These are phyloP conservation scores for Hypoxylon sp. DNA, from an alignment of 2,329 filamentous ascomycete genomes.

Conservation along the genomic window DNA sequence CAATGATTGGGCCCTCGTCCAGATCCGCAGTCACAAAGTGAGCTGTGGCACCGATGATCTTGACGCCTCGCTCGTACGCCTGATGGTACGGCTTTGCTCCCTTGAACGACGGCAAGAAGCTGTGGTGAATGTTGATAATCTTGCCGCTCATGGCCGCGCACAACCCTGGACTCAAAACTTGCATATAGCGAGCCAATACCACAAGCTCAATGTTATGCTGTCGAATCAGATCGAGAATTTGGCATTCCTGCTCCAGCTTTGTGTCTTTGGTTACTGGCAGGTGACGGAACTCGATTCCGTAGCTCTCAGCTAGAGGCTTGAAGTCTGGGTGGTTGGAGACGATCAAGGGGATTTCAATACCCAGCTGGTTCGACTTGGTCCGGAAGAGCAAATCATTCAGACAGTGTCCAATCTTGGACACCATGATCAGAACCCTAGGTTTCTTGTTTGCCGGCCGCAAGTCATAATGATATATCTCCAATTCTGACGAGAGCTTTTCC, in stretches of 20 bases:
- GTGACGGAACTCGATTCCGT: slow-evolving; percentile 82
- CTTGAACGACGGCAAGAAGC: slow-evolving; percentile 87
- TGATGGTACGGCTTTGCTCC: slow-evolving; percentile 89
- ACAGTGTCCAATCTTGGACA: slow-evolving; percentile 88
- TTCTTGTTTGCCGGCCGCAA: slow-evolving; percentile 74
- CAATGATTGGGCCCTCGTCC: slow-evolving; percentile 88
- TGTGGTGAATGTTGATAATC: slow-evolving; percentile 94
- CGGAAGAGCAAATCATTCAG: slow-evolving; percentile 86
- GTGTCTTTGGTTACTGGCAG: slow-evolving; percentile 82
- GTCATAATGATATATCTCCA: slow-evolving; percentile 73
- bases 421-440: slow-evolving; percentile 84
- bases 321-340: slow-evolving; percentile 86
- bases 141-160: slow-evolving; percentile 82
- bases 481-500: slow-evolving; percentile 65
- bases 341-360: slow-evolving; percentile 78
- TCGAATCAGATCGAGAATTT: slow-evolving; percentile 74
- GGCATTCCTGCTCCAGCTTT: slow-evolving; percentile 75
- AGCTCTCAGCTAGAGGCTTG: slow-evolving; percentile 71
- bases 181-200: slow-evolving; percentile 87
- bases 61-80: slow-evolving; percentile 84
- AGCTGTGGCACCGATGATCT: slow-evolving; percentile 86
- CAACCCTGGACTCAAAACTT: slow-evolving; percentile 78
- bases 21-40: slow-evolving; percentile 88
- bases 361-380: slow-evolving; percentile 75
- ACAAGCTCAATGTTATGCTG: slow-evolving; percentile 78